phyloP scores from a whole-genome alignment of 1,139 yeast species.

The Candida labiduridarum region DNA sequence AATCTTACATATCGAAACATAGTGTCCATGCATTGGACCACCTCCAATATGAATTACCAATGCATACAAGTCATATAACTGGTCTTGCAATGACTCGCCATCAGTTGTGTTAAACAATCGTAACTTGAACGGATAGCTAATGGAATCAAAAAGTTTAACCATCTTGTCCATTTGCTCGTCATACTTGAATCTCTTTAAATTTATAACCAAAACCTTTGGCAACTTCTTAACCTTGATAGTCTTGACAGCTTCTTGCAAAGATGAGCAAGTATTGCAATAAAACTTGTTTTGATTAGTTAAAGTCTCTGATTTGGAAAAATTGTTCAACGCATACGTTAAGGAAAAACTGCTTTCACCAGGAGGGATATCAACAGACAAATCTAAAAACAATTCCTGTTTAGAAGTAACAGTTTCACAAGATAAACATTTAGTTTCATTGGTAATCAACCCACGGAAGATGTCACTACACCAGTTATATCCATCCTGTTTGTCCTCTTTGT shows the following conservation, averaged over 20 bases:
- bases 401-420: constrained; percentile 88
- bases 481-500: constrained; percentile 34
- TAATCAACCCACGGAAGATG: constrained; percentile 81
- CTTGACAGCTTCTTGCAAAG: constrained; percentile 93
- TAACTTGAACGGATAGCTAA: constrained; percentile 75
- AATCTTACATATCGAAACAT: constrained; percentile 83
- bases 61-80: constrained; percentile 76
- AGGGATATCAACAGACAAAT: constrained; percentile 83
- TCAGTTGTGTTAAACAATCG: constrained; percentile 77
- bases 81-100: constrained; percentile 34
- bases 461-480: constrained; percentile 60
- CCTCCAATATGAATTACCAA: constrained; percentile 95
- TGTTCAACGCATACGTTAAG: constrained; percentile 72
- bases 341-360: constrained; percentile 63
- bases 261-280: constrained; percentile 87
- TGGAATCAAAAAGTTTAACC: constrained; percentile 84
- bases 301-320: constrained; percentile 85
- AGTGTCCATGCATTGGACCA: constrained; percentile 98
- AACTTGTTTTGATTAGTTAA: constrained; percentile 87
- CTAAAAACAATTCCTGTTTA: constrained; percentile 84
- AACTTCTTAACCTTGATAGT: constrained; percentile 79
- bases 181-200: constrained; percentile 88
- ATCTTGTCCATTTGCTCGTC: constrained; percentile 80
- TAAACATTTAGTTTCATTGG: constrained; percentile 87
- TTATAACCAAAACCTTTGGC: constrained; percentile 80